phyloP scores from a whole-genome alignment of 306 rosid genomes.

The Benincasa hispida region DNA sequence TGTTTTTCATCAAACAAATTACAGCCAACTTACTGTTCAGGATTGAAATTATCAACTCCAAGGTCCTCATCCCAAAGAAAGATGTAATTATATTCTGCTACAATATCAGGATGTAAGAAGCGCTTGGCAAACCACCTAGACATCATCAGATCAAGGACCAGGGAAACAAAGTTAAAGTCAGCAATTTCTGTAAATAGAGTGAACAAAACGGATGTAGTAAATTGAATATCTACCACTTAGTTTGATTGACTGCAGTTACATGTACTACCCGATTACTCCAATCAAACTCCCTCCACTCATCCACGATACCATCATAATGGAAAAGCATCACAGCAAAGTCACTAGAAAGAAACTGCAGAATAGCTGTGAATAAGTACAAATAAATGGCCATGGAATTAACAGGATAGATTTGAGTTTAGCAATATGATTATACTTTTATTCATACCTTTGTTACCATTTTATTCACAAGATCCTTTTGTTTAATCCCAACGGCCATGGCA shows the following conservation, averaged over 20 bases:
- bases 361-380: neutral
- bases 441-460: constrained; percentile 76
- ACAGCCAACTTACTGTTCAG: constrained; percentile 37
- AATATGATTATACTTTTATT: neutral
- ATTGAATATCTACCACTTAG: constrained; percentile 52
- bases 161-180: constrained; percentile 2
- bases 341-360: constrained; percentile 51
- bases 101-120: constrained; percentile 91
- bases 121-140: constrained; percentile 98
- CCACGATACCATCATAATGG: constrained; percentile 71
- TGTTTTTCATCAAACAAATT: neutral
- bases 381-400: neutral
- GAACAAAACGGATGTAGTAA: constrained; percentile 6
- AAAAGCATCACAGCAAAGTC: constrained; percentile 68
- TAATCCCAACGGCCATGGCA: constrained; percentile 65
- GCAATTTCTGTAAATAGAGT: neutral
- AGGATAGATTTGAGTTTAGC: neutral
- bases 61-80: constrained; percentile 99
- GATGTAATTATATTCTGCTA: constrained; percentile 61
- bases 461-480: constrained; percentile 58
- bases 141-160: constrained; percentile 11
- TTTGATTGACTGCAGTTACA: constrained; percentile 49
- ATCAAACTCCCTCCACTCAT: constrained; percentile 45
- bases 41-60: constrained; percentile 72
- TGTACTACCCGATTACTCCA: constrained; percentile 62